Conservation (phyloP, 768 basidiomycete genomes). For the Paxillus ammoniavirescens region DNA sequence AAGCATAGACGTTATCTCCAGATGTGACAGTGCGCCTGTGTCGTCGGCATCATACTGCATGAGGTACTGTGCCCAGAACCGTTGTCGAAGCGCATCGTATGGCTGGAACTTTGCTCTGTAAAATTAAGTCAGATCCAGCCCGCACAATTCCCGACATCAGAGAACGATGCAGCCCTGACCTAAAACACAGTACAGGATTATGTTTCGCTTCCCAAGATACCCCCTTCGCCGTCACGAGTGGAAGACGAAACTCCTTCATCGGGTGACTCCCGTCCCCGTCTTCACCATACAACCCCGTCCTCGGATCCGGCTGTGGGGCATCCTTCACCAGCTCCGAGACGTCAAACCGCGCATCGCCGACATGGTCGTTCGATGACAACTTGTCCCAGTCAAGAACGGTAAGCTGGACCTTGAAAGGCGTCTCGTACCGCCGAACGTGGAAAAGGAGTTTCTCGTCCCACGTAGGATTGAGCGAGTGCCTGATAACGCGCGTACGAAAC, state of each 20-base stretch:
- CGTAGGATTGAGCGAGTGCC: constrained; percentile 79
- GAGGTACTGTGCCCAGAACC: constrained; percentile 88
- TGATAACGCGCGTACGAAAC: constrained; percentile 86
- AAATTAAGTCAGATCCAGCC: neutral
- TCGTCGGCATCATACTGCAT: constrained; percentile 91
- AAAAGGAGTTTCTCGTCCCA: constrained; percentile 97
- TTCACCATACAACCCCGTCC: constrained; percentile 46
- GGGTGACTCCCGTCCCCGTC: constrained; percentile 36
- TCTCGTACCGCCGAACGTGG: constrained; percentile 89
- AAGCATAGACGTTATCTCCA: constrained; percentile 93
- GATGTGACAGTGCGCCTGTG: constrained; percentile 64
- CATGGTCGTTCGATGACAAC: constrained; percentile 80
- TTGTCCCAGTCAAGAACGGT: constrained; percentile 97
- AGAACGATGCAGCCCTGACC: constrained; percentile 38
- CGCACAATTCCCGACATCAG: neutral
- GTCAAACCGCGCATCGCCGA: constrained; percentile 76
- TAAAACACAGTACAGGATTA: constrained; percentile 65
- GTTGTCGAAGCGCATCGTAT: constrained; percentile 86
- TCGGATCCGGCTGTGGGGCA: constrained; percentile 63
- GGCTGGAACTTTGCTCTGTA: constrained; percentile 90
- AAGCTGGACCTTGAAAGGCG: constrained; percentile 72
- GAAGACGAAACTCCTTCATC: constrained; percentile 74
- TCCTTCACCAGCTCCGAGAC: constrained; percentile 66
- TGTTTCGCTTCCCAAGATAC: constrained; percentile 71
- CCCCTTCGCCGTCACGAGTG: constrained; percentile 59